phyloP scores from a whole-genome alignment of 192 early-diverging fungal genomes.

The Gonapodya sp. region DNA sequence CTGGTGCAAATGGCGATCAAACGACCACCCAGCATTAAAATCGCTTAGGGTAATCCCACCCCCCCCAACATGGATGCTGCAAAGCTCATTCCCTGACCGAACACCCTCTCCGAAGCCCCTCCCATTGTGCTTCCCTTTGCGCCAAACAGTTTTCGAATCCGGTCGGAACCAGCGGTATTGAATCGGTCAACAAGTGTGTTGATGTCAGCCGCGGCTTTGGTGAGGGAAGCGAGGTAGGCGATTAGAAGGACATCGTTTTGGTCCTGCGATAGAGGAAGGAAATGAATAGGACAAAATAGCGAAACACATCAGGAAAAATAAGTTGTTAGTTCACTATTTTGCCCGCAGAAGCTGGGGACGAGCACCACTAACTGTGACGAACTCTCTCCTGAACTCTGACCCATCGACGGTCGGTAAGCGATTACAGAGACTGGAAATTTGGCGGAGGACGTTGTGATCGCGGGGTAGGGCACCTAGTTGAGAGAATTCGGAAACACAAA shows the following conservation, averaged over 20 bases:
- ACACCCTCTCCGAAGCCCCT: neutral
- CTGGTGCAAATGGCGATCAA: too few relatives aligned
- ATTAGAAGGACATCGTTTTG: slow-evolving; percentile 73
- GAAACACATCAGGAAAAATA: neutral
- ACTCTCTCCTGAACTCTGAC: slow-evolving; percentile 60
- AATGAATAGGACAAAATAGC: neutral
- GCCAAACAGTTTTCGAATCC: neutral
- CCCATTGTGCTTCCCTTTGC: neutral
- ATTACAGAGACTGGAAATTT: slow-evolving; percentile 62
- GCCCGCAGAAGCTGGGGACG: neutral
- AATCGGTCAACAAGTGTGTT: slow-evolving; percentile 39
- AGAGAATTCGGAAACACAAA: too few relatives aligned
- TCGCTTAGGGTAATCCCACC: neutral
- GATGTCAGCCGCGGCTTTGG: slow-evolving; percentile 58
- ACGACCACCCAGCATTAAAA: too few relatives aligned
- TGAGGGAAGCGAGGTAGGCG: slow-evolving; percentile 63
- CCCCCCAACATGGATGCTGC: neutral
- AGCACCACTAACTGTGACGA: slow-evolving; percentile 54
- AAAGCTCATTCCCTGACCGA: neutral
- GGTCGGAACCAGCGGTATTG: neutral
- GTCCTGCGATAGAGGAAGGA: slow-evolving; percentile 39
- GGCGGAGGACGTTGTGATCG: slow-evolving; percentile 67
- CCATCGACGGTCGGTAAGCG: slow-evolving; percentile 60
- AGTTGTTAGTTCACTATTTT: neutral
- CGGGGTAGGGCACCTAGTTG: slow-evolving; percentile 38